These are phyloP conservation scores for Dendrobium officinale DNA, from an alignment of 106 monocot genomes.

Conservation along the genomic window DNA sequence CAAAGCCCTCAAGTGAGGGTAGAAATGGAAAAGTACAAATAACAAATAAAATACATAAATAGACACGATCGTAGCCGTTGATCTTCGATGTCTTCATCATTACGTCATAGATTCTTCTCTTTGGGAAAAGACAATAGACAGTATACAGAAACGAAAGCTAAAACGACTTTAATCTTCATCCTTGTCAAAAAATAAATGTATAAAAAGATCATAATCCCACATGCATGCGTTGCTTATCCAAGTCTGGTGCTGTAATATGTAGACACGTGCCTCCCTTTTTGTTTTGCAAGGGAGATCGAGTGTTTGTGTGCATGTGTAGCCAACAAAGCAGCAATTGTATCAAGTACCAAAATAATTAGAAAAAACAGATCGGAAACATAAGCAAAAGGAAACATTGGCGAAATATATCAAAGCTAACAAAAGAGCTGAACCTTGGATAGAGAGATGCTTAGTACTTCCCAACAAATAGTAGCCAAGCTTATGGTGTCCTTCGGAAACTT, in stretches of 20 bases:
- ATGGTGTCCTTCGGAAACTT: conserved; percentile 62
- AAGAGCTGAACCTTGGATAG: conserved; percentile 72
- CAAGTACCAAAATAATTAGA: background rate
- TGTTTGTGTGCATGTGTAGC: background rate
- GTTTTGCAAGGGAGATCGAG: background rate
- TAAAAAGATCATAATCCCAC: background rate
- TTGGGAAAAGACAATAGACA: too few relatives aligned
- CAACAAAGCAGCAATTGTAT: background rate
- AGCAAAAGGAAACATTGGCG: background rate
- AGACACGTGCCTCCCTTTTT: too few relatives aligned
- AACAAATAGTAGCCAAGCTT: conserved; percentile 81
- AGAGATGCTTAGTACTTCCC: conserved; percentile 62
- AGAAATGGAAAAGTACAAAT: too few relatives aligned
- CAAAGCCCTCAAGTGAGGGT: too few relatives aligned
- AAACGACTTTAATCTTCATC: too few relatives aligned
- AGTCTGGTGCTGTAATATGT: too few relatives aligned
- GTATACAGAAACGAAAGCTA: too few relatives aligned
- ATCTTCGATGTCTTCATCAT: too few relatives aligned
- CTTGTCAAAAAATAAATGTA: background rate
- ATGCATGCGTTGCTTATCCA: background rate
- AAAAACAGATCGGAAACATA: background rate
- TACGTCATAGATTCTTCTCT: too few relatives aligned
- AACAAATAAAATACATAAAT: too few relatives aligned
- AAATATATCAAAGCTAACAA: background rate
- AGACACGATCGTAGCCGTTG: too few relatives aligned